These are phyloP conservation scores for Arthrinium phaeospermum DNA, from an alignment of 2,329 filamentous ascomycete species.

Conservation along the genomic window DNA sequence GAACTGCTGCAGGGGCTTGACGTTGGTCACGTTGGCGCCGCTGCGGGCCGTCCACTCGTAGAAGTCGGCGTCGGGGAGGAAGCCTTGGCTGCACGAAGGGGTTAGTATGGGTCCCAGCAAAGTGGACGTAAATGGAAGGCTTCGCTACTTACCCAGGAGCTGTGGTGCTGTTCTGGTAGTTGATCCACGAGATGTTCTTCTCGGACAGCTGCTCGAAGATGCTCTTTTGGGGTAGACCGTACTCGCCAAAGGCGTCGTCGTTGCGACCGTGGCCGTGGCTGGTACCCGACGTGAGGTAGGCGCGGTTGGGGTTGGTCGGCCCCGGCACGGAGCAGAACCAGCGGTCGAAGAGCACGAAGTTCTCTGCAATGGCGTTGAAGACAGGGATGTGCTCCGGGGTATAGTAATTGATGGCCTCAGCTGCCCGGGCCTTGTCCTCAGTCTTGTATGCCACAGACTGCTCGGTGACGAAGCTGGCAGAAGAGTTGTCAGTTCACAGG, in stretches of 20 bases:
- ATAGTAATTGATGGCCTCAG: conserved; percentile 19
- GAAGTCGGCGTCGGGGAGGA: conserved; percentile 20
- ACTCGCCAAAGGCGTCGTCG: conserved; percentile 11
- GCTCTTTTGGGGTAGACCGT: conserved; percentile 15
- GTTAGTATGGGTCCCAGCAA: not conserved
- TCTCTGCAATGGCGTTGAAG: conserved; percentile 18
- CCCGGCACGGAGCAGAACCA: conserved; percentile 20
- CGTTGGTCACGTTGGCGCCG: conserved; percentile 19
- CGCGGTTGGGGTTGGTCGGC: conserved; percentile 13
- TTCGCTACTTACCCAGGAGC: not conserved
- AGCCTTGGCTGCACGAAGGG: not conserved
- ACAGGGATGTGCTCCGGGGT: conserved; percentile 18
- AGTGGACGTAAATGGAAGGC: not conserved
- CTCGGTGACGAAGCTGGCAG: conserved; percentile 9
- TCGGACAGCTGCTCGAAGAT: conserved; percentile 17
- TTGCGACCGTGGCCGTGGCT: conserved; percentile 15
- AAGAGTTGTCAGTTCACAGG: not conserved
- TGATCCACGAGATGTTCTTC: conserved; percentile 12
- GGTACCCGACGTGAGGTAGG: conserved; percentile 14
- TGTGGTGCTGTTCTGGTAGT: conserved; percentile 19
- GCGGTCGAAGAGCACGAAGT: conserved; percentile 19
- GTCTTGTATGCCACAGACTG: conserved; percentile 16
- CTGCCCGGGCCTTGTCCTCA: not conserved
- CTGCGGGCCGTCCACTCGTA: conserved; percentile 18
- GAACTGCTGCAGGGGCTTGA: conserved; percentile 17